Conservation (phyloP, 768 basidiomycete genomes). For the Xerocomus potaroensis region DNA sequence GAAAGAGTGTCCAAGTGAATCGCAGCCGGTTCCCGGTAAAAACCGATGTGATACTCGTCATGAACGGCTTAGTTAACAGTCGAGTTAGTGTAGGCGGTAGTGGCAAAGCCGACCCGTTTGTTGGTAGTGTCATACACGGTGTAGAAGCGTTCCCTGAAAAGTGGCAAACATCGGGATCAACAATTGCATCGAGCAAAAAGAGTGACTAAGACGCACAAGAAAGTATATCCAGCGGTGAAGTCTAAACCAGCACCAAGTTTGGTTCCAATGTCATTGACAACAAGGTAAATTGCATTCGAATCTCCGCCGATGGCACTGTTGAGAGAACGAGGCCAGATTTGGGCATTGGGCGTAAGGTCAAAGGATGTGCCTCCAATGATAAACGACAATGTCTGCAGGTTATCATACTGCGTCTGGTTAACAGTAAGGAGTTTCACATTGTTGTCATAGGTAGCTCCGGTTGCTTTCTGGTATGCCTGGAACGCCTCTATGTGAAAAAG, state of each 20-base stretch:
- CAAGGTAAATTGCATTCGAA: constrained; percentile 18
- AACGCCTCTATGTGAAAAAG: constrained; percentile 12
- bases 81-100: neutral
- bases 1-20: too few species aligned
- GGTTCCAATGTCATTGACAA: constrained; percentile 12
- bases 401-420: constrained; percentile 17
- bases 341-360: constrained; percentile 16
- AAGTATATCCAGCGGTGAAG: constrained; percentile 12
- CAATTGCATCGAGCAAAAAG: neutral
- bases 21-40: too few species aligned
- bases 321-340: constrained; percentile 8
- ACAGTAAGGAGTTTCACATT: constrained; percentile 25
- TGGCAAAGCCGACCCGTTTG: neutral
- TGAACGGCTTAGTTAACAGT: too few species aligned
- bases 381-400: constrained; percentile 19
- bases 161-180: neutral
- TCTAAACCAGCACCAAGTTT: constrained; percentile 4
- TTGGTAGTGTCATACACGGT: neutral
- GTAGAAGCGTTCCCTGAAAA: neutral
- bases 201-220: constrained; percentile 9
- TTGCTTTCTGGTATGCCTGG: constrained; percentile 6
- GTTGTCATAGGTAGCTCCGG: constrained; percentile 11
- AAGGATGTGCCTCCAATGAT: constrained; percentile 4
- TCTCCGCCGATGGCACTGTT: constrained; percentile 23
- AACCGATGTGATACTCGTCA: too few species aligned